Conservation (phyloP, 1,139 yeast species). For the Tardiomyces digboiensis region DNA sequence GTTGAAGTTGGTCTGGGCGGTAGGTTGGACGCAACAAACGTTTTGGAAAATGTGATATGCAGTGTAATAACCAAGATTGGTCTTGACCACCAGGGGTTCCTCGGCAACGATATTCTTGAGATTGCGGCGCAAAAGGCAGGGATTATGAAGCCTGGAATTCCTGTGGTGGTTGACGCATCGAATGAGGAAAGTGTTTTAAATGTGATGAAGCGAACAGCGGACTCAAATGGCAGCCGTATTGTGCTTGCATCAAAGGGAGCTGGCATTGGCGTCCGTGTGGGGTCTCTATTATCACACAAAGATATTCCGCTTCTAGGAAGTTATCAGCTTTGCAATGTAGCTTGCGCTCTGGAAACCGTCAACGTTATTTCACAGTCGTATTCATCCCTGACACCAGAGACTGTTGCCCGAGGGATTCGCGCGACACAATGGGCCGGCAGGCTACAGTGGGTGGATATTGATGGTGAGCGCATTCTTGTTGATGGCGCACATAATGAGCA, state of each 20-base stretch:
- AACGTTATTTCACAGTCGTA: constrained; percentile 24
- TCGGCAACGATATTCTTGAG: constrained; percentile 53
- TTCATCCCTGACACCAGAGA: constrained; percentile 15
- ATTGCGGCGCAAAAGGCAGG: constrained; percentile 84
- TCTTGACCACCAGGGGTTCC: constrained; percentile 66
- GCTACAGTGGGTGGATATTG: constrained; percentile 29
- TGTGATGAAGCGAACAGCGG: constrained; percentile 27
- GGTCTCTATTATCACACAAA: not conserved
- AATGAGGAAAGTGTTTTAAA: constrained; percentile 44
- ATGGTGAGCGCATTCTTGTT: constrained; percentile 58
- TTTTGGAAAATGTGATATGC: constrained; percentile 33
- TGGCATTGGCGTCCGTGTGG: constrained; percentile 1
- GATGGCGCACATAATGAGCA: constrained; percentile 94
- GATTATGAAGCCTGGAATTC: constrained; percentile 50
- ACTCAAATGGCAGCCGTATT: not conserved
- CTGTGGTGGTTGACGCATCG: constrained; percentile 65
- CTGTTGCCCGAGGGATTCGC: constrained; percentile 42
- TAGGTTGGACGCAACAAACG: constrained; percentile 78
- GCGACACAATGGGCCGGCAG: constrained; percentile 33
- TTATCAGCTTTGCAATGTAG: constrained; percentile 62
- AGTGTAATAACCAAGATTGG: constrained; percentile 81
- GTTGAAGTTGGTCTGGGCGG: constrained; percentile 94
- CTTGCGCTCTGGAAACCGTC: constrained; percentile 56
- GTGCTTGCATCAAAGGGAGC: not conserved
- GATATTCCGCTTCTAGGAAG: constrained; percentile 55